Conservation (phyloP, 768 basidiomycete genomes). For the Phanerochaete carnosa region DNA sequence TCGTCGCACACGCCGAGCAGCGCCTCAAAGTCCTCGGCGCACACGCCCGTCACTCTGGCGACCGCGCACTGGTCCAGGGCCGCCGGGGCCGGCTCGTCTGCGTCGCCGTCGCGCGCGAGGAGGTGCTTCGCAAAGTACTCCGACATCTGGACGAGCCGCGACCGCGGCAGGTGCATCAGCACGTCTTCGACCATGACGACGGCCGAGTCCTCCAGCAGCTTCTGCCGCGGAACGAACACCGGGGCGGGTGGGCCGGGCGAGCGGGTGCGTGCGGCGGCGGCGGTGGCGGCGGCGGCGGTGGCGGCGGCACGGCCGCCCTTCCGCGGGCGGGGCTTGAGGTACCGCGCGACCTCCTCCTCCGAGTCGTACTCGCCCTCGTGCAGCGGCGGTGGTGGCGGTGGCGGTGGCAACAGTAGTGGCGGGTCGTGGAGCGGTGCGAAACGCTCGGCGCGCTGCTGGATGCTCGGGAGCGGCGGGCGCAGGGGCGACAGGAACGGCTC, state of each 20-base stretch:
- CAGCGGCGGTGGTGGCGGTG: background rate
- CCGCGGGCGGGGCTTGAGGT: background rate
- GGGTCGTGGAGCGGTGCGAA: background rate
- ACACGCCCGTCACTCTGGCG: slow-evolving; percentile 23
- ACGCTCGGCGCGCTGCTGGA: slow-evolving; percentile 1
- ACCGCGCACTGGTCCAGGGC: slow-evolving; percentile 17
- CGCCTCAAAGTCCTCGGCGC: slow-evolving; percentile 30
- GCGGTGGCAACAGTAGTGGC: background rate
- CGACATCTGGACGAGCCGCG: slow-evolving; percentile 29
- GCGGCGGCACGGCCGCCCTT: background rate
- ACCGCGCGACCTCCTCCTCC: slow-evolving; percentile 4
- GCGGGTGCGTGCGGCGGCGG: background rate
- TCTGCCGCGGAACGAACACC: slow-evolving; percentile 18
- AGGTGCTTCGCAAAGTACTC: slow-evolving; percentile 31
- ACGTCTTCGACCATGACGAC: slow-evolving; percentile 32
- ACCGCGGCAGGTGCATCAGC: slow-evolving; percentile 35
- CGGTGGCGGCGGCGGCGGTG: too few relatives aligned
- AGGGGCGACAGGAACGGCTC: slow-evolving; percentile 4
- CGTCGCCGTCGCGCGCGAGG: background rate
- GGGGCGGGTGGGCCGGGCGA: background rate
- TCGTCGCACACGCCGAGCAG: slow-evolving; percentile 31
- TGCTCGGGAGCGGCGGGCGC: background rate
- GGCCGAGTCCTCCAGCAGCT: slow-evolving; percentile 34
- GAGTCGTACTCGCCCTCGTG: background rate
- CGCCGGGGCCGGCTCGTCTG: slow-evolving; percentile 1